These are phyloP conservation scores for Fusarium sacchari DNA, from an alignment of 2,329 filamentous ascomycete genomes.

Conservation along the genomic window DNA sequence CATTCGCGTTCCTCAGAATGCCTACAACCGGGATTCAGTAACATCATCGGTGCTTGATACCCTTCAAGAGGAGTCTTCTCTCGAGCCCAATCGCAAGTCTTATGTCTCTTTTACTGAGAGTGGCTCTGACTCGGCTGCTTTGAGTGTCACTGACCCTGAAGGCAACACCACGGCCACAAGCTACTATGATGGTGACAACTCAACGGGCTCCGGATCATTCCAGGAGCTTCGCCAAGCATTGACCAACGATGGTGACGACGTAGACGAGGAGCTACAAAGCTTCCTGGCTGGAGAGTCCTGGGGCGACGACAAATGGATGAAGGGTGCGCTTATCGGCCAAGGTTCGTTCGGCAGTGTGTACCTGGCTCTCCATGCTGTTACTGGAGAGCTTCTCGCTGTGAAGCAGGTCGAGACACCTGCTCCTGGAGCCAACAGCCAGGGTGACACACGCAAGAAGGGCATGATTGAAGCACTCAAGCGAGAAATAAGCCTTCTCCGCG, in stretches of 20 bases:
- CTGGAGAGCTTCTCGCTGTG: constrained; percentile 95
- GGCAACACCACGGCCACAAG: constrained; percentile 76
- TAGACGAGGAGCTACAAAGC: constrained; percentile 87
- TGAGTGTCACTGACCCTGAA: constrained; percentile 81
- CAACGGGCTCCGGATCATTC: constrained; percentile 77
- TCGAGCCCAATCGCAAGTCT: constrained; percentile 90
- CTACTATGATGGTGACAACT: constrained; percentile 85
- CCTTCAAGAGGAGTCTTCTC: constrained; percentile 87
- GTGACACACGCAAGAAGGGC: constrained; percentile 91
- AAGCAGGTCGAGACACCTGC: constrained; percentile 96
- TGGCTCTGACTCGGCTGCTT: constrained; percentile 73
- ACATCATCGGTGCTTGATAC: constrained; percentile 90
- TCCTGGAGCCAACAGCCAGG: constrained; percentile 79
- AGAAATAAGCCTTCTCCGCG: constrained; percentile 92
- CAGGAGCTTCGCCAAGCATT: constrained; percentile 87
- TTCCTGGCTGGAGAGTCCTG: constrained; percentile 94
- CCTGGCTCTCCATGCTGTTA: constrained; percentile 92
- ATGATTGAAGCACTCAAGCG: constrained; percentile 98
- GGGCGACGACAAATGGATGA: constrained; percentile 99
- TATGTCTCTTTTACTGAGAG: constrained; percentile 91
- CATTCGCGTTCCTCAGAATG: constrained; percentile 50
- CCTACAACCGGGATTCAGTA: constrained; percentile 82
- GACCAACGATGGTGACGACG: constrained; percentile 90
- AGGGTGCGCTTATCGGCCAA: constrained; percentile 95
- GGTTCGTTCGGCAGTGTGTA: constrained; percentile 97